Evolutionary conservation across 2,329 filamentous ascomycete species (phyloP).

Genomic region (Aphanoascus verrucosus): DNA sequence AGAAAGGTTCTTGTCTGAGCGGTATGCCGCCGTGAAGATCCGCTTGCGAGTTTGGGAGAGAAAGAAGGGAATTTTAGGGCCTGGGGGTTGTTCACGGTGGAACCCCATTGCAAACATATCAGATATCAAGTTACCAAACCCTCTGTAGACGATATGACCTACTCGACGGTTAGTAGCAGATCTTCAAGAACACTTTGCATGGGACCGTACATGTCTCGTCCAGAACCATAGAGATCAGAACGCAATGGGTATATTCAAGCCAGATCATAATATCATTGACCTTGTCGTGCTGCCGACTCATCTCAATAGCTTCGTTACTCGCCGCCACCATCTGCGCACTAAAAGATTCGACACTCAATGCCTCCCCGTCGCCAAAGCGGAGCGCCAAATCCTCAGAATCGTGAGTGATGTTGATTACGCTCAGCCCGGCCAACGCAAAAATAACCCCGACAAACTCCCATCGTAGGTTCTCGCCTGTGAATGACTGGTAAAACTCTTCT

Average conservation of each 20-base stretch:
- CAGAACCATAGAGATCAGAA: slow-evolving; percentile 16
- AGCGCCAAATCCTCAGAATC: background rate
- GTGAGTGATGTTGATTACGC: background rate
- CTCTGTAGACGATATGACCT: slow-evolving; percentile 17
- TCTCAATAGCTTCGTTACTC: slow-evolving; percentile 17
- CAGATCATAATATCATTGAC: slow-evolving; percentile 17
- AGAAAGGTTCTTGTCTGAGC: slow-evolving; percentile 23
- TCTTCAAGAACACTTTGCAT: background rate
- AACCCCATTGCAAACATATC: slow-evolving; percentile 16
- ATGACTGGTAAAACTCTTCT: slow-evolving; percentile 29
- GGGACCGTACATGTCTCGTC: slow-evolving; percentile 15
- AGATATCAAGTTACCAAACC: slow-evolving; percentile 18
- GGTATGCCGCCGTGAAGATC: slow-evolving; percentile 22
- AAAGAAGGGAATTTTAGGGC: slow-evolving; percentile 20
- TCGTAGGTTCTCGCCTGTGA: slow-evolving; percentile 18
- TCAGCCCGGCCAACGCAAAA: slow-evolving; percentile 17
- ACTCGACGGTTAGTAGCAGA: slow-evolving; percentile 2
- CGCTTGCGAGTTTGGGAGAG: slow-evolving; percentile 22
- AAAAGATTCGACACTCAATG: slow-evolving; percentile 13
- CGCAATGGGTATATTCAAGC: slow-evolving; percentile 16
- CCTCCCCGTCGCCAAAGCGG: slow-evolving; percentile 11
- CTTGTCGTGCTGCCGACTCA: slow-evolving; percentile 14
- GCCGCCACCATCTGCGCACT: slow-evolving; percentile 17
- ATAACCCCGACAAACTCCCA: slow-evolving; percentile 22
- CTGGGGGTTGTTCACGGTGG: slow-evolving; percentile 12